Conservation (phyloP, 1,284 basidiomycete species). For the Boletus sp. region DNA sequence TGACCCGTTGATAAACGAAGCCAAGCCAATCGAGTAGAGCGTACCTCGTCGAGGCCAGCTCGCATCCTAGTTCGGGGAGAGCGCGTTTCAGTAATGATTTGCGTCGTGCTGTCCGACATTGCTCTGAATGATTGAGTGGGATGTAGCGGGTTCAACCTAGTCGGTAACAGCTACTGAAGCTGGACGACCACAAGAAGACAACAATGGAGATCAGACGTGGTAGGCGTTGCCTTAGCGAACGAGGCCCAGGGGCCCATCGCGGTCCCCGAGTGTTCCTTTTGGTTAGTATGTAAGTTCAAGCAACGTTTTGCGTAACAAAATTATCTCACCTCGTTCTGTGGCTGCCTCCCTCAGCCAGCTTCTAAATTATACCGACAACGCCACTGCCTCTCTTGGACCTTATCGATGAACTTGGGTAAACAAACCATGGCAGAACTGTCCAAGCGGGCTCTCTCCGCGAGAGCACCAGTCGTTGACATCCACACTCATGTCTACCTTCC, state of each 20-base stretch:
- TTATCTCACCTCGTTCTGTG: constrained; percentile 17
- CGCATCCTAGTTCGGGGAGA: constrained; percentile 24
- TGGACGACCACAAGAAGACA: neutral
- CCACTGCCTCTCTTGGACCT: constrained; percentile 8
- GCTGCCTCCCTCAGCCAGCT: constrained; percentile 13
- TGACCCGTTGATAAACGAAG: neutral
- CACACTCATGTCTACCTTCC: constrained; percentile 84
- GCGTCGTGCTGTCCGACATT: constrained; percentile 6
- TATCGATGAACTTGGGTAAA: constrained; percentile 32
- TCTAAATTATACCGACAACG: constrained; percentile 16
- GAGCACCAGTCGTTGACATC: constrained; percentile 62
- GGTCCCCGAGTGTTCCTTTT: neutral
- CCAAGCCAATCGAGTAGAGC: neutral
- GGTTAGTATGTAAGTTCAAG: constrained; percentile 8
- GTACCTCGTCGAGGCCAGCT: constrained; percentile 30
- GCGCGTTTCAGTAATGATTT: neutral
- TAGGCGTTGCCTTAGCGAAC: neutral
- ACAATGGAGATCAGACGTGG: neutral
- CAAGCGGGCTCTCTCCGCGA: constrained; percentile 18
- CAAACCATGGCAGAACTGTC: constrained; percentile 26
- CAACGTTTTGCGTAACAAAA: constrained; percentile 12
- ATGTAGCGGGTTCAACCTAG: neutral
- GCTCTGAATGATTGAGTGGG: neutral
- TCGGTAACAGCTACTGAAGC: neutral
- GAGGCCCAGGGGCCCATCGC: constrained; percentile 9